Percentiles rank a stretch among this genome's conserved stretches.
Evolutionary conservation across 2,329 filamentous ascomycete species (phyloP).

Genomic region (Colletotrichum zoysiae): DNA sequence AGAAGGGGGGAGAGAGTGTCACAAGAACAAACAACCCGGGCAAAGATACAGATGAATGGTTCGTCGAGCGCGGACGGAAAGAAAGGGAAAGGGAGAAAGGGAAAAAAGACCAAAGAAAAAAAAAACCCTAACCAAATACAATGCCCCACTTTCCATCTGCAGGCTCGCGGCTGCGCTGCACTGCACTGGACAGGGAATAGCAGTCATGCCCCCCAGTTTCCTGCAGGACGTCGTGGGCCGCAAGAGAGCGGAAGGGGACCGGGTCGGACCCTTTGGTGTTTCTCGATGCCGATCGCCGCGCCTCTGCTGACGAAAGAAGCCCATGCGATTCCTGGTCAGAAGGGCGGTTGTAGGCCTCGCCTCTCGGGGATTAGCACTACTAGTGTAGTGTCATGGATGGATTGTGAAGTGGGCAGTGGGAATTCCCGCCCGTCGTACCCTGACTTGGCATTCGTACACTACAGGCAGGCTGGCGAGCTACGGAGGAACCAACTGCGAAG

Average conservation of each 20-base stretch:
- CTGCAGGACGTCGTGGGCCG: constrained; percentile 22
- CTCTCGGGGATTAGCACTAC: constrained; percentile 19
- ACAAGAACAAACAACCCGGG: constrained; percentile 27
- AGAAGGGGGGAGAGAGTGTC: constrained; percentile 13
- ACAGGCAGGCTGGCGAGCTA: not conserved
- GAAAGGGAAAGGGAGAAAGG: not conserved
- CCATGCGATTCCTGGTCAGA: constrained; percentile 20
- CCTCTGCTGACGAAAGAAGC: constrained; percentile 31
- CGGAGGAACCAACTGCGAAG: not conserved
- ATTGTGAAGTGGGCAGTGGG: constrained; percentile 29
- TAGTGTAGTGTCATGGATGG: constrained; percentile 1
- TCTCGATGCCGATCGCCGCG: constrained; percentile 23
- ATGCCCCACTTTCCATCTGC: constrained; percentile 38
- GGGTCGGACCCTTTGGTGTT: not conserved
- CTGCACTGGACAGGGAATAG: constrained; percentile 38
- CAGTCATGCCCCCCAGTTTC: constrained; percentile 37
- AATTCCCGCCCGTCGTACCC: constrained; percentile 28
- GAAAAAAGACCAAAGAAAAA: no score
- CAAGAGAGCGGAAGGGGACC: constrained; percentile 7
- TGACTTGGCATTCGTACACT: constrained; percentile 22
- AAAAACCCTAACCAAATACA: constrained; percentile 25
- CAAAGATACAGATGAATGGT: constrained; percentile 22
- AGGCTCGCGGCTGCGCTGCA: constrained; percentile 40
- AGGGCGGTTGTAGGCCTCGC: constrained; percentile 20
- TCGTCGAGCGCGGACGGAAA: constrained; percentile 31